phyloP scores from a whole-genome alignment of 2,329 filamentous ascomycete genomes.

The Chaetomium strumarium region DNA sequence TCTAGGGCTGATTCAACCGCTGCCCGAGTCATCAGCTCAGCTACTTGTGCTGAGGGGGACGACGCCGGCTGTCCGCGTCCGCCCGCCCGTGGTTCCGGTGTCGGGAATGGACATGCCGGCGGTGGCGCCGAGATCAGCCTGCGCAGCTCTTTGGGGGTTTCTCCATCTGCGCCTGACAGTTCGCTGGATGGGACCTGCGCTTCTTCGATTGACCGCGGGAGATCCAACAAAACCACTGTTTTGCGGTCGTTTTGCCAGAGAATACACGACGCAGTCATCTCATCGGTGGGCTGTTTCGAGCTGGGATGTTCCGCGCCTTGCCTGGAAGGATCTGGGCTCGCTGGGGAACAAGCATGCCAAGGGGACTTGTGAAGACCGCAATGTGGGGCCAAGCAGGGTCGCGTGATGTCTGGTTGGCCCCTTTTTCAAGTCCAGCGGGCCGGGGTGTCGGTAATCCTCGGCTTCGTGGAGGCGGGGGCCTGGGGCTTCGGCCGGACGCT shows the following conservation, averaged over 20 bases:
- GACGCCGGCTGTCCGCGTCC: conserved; percentile 24
- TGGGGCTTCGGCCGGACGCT: conserved; percentile 6
- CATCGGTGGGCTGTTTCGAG: not conserved
- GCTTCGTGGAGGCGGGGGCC: conserved; percentile 21
- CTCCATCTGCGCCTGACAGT: conserved; percentile 6
- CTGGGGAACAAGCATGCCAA: conserved; percentile 4
- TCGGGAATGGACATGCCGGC: conserved; percentile 41
- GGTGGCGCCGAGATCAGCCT: conserved; percentile 43
- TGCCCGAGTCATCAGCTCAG: conserved; percentile 48
- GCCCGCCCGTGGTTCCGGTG: conserved; percentile 43
- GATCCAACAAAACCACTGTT: conserved; percentile 57
- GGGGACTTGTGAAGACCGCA: not conserved
- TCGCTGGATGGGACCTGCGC: conserved; percentile 49
- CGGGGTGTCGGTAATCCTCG: conserved; percentile 28
- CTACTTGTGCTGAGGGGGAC: conserved; percentile 42
- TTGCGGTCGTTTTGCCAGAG: conserved; percentile 48
- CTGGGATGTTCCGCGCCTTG: too few species aligned
- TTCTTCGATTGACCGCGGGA: conserved; percentile 63
- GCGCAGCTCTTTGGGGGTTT: conserved; percentile 21
- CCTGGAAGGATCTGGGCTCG: conserved; percentile 6
- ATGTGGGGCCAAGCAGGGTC: conserved; percentile 3
- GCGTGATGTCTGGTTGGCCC: conserved; percentile 14
- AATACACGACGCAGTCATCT: conserved; percentile 33
- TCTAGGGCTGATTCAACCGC: conserved; percentile 41
- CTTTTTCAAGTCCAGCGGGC: conserved; percentile 6